Evolutionary conservation across 2,329 filamentous ascomycete genomes (phyloP).

Genomic region (Colletotrichum costaricense): DNA sequence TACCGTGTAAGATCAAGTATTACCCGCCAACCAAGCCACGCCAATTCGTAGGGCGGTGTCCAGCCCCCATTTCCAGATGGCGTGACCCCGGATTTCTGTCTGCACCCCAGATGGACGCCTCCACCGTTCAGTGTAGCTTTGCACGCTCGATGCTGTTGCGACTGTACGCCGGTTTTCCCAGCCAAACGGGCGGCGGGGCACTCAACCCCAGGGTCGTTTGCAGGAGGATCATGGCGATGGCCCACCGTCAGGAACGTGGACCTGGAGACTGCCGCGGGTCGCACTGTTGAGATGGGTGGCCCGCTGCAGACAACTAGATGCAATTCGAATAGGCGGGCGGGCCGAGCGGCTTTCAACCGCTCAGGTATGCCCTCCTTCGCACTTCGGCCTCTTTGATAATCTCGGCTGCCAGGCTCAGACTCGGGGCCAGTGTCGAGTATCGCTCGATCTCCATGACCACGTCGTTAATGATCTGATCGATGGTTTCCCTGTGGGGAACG

Average conservation of each 20-base stretch:
- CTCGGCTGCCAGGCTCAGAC: conserved; percentile 79
- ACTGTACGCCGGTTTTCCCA: conserved; percentile 6
- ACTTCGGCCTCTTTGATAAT: conserved; percentile 84
- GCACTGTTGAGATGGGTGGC: not conserved
- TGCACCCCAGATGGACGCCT: conserved; percentile 30
- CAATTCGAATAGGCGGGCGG: conserved; percentile 12
- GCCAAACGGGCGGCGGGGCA: not conserved
- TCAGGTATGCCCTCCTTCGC: conserved; percentile 72
- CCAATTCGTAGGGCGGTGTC: conserved; percentile 13
- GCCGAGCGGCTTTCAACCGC: conserved; percentile 51
- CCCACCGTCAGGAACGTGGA: not conserved
- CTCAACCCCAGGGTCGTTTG: not conserved
- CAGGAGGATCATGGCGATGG: not conserved
- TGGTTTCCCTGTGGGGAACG: conserved; percentile 66
- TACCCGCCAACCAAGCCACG: conserved; percentile 35
- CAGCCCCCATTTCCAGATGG: conserved; percentile 11
- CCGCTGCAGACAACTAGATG: not conserved
- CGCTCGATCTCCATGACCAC: conserved; percentile 81
- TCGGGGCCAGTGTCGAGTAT: conserved; percentile 81
- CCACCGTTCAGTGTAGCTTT: not conserved
- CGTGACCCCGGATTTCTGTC: conserved; percentile 32
- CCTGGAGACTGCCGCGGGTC: not conserved
- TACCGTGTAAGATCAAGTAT: conserved; percentile 24
- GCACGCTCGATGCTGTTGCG: not conserved
- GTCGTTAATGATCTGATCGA: conserved; percentile 82